Base-by-base conservation (phyloP, 179 eudicot species). In the Amaranthus tricolor region DNA sequence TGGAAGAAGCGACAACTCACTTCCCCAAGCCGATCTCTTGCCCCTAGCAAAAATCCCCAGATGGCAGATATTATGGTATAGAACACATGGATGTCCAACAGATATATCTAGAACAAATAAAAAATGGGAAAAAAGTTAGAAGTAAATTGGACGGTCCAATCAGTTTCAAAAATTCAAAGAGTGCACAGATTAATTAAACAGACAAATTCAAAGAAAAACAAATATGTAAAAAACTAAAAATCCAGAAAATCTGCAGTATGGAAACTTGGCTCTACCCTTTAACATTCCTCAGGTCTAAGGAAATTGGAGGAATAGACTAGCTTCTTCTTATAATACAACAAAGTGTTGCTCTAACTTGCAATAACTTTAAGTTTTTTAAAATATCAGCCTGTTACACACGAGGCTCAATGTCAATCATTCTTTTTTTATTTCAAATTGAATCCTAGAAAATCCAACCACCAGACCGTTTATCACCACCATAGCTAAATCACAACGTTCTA, bases 21-120 rank as follows among this genome's bases (percentile, higher is more conserved):
- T 94, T 96, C 99, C 51, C 99, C 99, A 73, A 96, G 89, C 45
- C 98, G 97, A 89, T 91, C 99, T 86, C 96, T 89, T 47, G 99
- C 99, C 50, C 99, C 99, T 67, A 96, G 86, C 87, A 96, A 79
- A 78, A 96, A 94, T 58, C 99, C 99, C 87, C 87, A 88, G 11
- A 94, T 75, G 68, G 99, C 99, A 64, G 99, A 96, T 56, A 96
- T 76, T 61, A 96, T 64, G 10, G 99, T 96, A 82, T 96, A 93
- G 77, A 96, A 91, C 54, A 96, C 75, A 77, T 88, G 77, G 68
- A 87, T 84, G 80, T 96, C 99, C 17, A 96, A 74, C 57, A 94
- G 90, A 86, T 96, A 96, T 68, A 96, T 94, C 99, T 96, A 97
- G 86, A 73, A 72, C 44, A 78, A 60, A 63, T 52, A 52, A 65